These are phyloP conservation scores for Diversispora eburnea DNA, from an alignment of 192 early-diverging fungal genomes.

Conservation along the genomic window DNA sequence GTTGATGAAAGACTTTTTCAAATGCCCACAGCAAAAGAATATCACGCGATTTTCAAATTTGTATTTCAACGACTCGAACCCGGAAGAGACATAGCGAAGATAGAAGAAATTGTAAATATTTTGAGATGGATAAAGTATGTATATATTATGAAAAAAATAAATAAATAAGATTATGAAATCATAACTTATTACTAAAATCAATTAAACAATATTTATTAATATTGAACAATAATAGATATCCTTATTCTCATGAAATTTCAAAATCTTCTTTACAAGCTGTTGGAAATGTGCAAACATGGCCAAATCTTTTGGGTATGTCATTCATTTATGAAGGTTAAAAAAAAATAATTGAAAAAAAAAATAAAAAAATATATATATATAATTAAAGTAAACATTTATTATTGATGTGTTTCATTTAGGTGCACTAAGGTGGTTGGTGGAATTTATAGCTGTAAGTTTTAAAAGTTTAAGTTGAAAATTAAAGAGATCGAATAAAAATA, in stretches of 20 bases:
- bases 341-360: too few species aligned
- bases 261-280: slow-evolving; percentile 68
- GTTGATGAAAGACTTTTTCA: slow-evolving; percentile 56
- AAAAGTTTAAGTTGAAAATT: slow-evolving; percentile 39
- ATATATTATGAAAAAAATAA: too few species aligned
- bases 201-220: background rate
- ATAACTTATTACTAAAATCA: too few species aligned
- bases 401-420: slow-evolving; percentile 56
- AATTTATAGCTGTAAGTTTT: slow-evolving; percentile 55
- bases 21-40: slow-evolving; percentile 68
- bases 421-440: slow-evolving; percentile 74
- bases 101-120: slow-evolving; percentile 63
- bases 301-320: slow-evolving; percentile 48
- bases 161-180: too few species aligned
- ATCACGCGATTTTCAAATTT: slow-evolving; percentile 70
- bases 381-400: slow-evolving; percentile 56
- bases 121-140: slow-evolving; percentile 53
- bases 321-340: too few species aligned
- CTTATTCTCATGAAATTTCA: slow-evolving; percentile 49
- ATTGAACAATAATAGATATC: background rate
- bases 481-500: slow-evolving; percentile 19
- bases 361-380: slow-evolving; percentile 28
- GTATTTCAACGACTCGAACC: slow-evolving; percentile 69
- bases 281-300: slow-evolving; percentile 55
- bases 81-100: slow-evolving; percentile 54